A percentile compares a stretch with the other conserved stretches of the same genome.
phyloP scores from a whole-genome alignment of 164 flowering plant species.

The grape (Vitis vinifera) region DNA sequence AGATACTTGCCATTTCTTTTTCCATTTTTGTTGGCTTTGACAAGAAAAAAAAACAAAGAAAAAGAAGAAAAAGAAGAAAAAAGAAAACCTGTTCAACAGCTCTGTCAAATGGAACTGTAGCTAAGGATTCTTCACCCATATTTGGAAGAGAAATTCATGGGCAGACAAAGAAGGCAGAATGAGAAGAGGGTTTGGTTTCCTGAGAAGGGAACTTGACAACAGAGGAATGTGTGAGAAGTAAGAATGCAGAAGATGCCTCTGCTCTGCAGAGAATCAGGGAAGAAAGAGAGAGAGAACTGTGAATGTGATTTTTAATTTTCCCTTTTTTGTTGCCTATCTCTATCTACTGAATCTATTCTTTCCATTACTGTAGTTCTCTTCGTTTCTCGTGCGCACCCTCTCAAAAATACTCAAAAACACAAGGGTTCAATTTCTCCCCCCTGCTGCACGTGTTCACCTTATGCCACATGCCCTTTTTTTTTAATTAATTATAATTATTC shows the following conservation, averaged over 20 bases:
- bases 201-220: constrained; percentile 17
- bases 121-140: constrained; percentile 38
- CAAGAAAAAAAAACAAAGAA: constrained; percentile 5
- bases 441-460: constrained; percentile 29
- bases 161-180: constrained; percentile 9
- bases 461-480: constrained; percentile 8
- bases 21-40: too few relatives aligned
- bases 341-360: constrained; percentile 12
- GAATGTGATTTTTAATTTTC: not conserved
- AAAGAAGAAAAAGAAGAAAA: constrained; percentile 3
- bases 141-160: constrained; percentile 9
- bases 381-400: constrained; percentile 7
- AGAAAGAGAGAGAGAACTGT: constrained; percentile 1
- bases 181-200: constrained; percentile 18
- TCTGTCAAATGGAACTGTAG: constrained; percentile 32
- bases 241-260: constrained; percentile 11
- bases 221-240: constrained; percentile 22
- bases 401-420: too few relatives aligned
- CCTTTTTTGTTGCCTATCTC: not conserved
- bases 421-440: not conserved
- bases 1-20: too few relatives aligned
- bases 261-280: constrained; percentile 12
- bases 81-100: constrained; percentile 44
- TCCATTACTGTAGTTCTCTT: constrained; percentile 13
- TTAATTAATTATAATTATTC: not conserved